A percentile compares a stretch with the other conserved stretches of the same genome.
These are phyloP conservation scores for Metahyphopichia silvanorum DNA, from an alignment of 805 yeast genomes.

Conservation along the genomic window DNA sequence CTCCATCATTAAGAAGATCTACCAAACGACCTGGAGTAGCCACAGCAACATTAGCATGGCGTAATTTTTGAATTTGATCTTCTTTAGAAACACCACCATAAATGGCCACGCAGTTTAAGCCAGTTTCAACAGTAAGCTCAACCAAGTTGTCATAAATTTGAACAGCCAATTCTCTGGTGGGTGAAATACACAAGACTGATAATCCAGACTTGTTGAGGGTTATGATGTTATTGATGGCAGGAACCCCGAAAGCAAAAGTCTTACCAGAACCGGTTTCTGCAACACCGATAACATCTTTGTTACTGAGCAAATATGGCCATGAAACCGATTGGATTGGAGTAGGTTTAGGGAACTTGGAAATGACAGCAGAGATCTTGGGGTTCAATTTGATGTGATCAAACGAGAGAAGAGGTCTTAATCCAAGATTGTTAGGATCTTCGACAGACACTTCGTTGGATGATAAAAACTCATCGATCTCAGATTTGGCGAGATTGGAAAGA, in stretches of 20 bases:
- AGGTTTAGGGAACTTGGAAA: constrained; percentile 79
- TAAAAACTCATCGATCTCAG: constrained; percentile 61
- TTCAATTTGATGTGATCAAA: constrained; percentile 59
- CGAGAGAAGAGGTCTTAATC: constrained; percentile 64
- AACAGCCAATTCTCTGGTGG: constrained; percentile 95
- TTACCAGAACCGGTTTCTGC: constrained; percentile 99
- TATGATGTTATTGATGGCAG: constrained; percentile 78
- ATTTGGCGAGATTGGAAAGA: constrained; percentile 41
- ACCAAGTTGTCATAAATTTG: constrained; percentile 86
- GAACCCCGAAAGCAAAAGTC: constrained; percentile 96
- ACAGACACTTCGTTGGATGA: constrained; percentile 72
- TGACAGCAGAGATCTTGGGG: constrained; percentile 52
- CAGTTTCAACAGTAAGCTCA: constrained; percentile 56
- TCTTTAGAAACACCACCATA: constrained; percentile 98
- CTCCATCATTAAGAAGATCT: constrained; percentile 87
- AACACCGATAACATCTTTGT: constrained; percentile 89
- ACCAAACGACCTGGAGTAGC: constrained; percentile 98
- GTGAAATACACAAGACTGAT: constrained; percentile 83
- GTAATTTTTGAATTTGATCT: constrained; percentile 73
- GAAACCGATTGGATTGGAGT: constrained; percentile 94
- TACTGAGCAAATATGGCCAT: constrained; percentile 84
- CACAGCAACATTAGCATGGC: constrained; percentile 72
- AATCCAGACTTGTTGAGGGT: constrained; percentile 47
- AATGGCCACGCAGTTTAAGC: constrained; percentile 73
- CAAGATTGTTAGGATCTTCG: constrained; percentile 58